phyloP scores from a whole-genome alignment of 2,329 filamentous ascomycete species.

The Colletotrichum sp. region DNA sequence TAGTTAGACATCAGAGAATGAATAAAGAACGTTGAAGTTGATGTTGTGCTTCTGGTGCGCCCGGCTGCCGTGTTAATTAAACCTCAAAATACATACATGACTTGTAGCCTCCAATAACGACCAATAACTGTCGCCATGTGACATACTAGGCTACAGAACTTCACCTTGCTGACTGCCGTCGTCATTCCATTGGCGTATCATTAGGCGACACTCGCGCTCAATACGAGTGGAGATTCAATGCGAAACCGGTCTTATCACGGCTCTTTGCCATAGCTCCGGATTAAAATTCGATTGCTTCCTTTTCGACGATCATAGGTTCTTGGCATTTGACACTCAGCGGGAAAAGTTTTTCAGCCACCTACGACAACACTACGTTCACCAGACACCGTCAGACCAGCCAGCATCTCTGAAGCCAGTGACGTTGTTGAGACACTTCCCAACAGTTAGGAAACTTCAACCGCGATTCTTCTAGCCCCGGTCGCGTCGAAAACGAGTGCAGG shows the following conservation, averaged over 20 bases:
- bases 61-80: not conserved
- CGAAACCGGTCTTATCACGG: not conserved
- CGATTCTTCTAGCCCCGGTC: not conserved
- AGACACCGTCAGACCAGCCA: not conserved
- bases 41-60: not conserved
- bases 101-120: not conserved
- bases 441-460: not conserved
- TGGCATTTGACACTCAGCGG: not conserved
- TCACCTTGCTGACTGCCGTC: not conserved
- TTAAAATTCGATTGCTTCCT: not conserved
- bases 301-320: not conserved
- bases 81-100: not conserved
- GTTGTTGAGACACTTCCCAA: not conserved
- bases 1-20: not conserved
- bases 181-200: not conserved
- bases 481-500: not conserved
- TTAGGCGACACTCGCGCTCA: not conserved
- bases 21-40: not conserved
- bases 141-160: not conserved
- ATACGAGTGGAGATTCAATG: not conserved
- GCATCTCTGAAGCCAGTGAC: not conserved
- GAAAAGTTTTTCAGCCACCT: not conserved
- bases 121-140: not conserved
- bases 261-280: not conserved
- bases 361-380: not conserved